phyloP scores from a whole-genome alignment of 306 rosid genomes.

The Gillenia trifoliata region DNA sequence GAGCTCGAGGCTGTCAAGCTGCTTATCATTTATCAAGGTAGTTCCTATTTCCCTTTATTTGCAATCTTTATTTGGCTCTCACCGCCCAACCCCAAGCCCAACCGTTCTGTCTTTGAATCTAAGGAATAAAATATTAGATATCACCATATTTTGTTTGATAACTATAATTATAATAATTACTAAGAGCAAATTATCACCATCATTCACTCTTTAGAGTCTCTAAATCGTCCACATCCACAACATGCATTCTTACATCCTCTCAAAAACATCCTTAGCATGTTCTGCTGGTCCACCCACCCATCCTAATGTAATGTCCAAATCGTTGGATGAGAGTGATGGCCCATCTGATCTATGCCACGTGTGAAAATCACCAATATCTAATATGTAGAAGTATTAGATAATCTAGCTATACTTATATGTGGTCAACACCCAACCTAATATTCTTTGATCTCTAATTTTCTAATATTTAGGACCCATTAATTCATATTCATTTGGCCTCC shows the following conservation, averaged over 20 bases:
- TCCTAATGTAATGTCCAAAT: not conserved
- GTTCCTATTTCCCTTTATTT: not conserved
- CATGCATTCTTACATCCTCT: not conserved
- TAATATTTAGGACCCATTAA: not conserved
- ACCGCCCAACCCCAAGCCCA: too few relatives aligned
- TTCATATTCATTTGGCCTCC: too few relatives aligned
- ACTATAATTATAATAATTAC: too few relatives aligned
- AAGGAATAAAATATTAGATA: not conserved
- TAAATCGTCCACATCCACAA: not conserved
- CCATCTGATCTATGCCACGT: not conserved
- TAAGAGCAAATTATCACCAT: too few relatives aligned
- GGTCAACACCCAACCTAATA: not conserved
- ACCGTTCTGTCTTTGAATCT: constrained; percentile 1
- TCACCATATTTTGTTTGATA: not conserved
- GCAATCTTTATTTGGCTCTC: constrained; percentile 3
- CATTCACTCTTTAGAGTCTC: too few relatives aligned
- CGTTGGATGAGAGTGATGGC: not conserved
- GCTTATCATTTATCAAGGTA: too few relatives aligned
- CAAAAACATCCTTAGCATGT: not conserved
- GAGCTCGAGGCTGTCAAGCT: not conserved
- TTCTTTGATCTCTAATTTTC: not conserved
- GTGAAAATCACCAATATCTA: not conserved
- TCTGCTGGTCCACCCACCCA: not conserved
- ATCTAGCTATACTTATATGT: not conserved
- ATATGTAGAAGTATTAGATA: not conserved